These are phyloP conservation scores for Cercophora scortea DNA, from an alignment of 495 filamentous ascomycete genomes.

Conservation along the genomic window DNA sequence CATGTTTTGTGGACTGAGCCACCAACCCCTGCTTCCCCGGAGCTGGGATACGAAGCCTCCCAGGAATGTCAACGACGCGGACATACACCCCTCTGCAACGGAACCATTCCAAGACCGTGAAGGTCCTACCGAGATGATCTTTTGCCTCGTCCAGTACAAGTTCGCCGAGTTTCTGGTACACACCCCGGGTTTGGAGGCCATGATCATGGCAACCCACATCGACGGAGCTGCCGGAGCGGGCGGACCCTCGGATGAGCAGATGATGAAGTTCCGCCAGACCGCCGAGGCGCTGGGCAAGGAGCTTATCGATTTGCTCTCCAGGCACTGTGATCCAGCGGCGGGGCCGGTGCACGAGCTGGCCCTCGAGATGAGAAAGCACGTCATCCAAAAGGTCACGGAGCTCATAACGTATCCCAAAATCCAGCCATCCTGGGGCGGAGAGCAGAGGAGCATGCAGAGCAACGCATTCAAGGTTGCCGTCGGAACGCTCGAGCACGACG, in stretches of 20 bases:
- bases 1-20: constrained; percentile 56
- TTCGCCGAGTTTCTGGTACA: constrained; percentile 41
- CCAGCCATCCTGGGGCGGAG: constrained; percentile 34
- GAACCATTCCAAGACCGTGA: constrained; percentile 42
- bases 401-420: constrained; percentile 34
- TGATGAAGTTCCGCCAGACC: constrained; percentile 41
- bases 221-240: neutral
- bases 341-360: constrained; percentile 52
- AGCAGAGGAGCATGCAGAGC: constrained; percentile 31
- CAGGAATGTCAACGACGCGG: constrained; percentile 50
- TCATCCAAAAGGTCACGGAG: constrained; percentile 35
- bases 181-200: constrained; percentile 33
- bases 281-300: constrained; percentile 36
- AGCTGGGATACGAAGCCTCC: constrained; percentile 43
- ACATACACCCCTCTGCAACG: constrained; percentile 50
- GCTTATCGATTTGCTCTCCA: constrained; percentile 41
- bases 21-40: constrained; percentile 37
- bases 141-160: constrained; percentile 49
- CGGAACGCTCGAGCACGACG: constrained; percentile 33
- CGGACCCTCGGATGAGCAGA: constrained; percentile 25
- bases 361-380: constrained; percentile 34
- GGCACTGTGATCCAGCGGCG: constrained; percentile 52
- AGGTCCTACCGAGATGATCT: constrained; percentile 62
- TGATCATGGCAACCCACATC: constrained; percentile 33
- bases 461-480: constrained; percentile 41